phyloP scores from a whole-genome alignment of 257 asterid genomes.

The Nicotiana otophora region DNA sequence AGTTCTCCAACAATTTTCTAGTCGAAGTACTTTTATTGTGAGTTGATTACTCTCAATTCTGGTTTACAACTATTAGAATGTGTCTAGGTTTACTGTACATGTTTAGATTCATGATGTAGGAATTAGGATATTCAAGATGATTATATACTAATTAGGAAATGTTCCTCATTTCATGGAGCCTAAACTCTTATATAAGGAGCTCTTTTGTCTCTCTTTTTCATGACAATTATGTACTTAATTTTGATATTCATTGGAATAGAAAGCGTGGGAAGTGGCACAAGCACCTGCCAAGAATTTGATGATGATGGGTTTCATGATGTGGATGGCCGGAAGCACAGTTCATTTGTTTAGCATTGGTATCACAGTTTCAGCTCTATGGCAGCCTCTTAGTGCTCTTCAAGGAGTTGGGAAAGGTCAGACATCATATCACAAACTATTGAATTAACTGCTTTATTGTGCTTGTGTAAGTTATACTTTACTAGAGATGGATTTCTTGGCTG shows the following conservation, averaged over 20 bases:
- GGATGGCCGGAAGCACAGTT: slow-evolving; percentile 99
- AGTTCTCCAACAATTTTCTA: not conserved
- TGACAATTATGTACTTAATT: not conserved
- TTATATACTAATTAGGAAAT: not conserved
- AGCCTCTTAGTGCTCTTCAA: slow-evolving; percentile 93
- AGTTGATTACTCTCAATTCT: slow-evolving; percentile 3
- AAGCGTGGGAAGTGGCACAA: slow-evolving; percentile 99
- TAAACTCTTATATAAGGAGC: not conserved
- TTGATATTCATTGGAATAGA: slow-evolving; percentile 39
- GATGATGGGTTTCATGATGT: slow-evolving; percentile 99
- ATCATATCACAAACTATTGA: not conserved
- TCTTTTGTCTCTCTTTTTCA: not conserved
- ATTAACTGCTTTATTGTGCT: not conserved
- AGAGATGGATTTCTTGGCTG: not conserved
- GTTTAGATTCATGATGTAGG: not conserved
- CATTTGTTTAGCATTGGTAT: slow-evolving; percentile 96
- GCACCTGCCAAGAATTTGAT: slow-evolving; percentile 88
- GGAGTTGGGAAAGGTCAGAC: slow-evolving; percentile 83
- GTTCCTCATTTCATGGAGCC: not conserved
- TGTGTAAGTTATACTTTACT: not conserved
- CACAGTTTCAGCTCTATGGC: slow-evolving; percentile 93
- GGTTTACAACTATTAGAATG: not conserved
- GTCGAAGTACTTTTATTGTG: not conserved
- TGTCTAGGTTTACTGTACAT: not conserved
- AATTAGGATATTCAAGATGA: not conserved